Evolutionary conservation across 73 alveolate genomes (phyloP).

Genomic region (Tetrahymena borealis): DNA sequence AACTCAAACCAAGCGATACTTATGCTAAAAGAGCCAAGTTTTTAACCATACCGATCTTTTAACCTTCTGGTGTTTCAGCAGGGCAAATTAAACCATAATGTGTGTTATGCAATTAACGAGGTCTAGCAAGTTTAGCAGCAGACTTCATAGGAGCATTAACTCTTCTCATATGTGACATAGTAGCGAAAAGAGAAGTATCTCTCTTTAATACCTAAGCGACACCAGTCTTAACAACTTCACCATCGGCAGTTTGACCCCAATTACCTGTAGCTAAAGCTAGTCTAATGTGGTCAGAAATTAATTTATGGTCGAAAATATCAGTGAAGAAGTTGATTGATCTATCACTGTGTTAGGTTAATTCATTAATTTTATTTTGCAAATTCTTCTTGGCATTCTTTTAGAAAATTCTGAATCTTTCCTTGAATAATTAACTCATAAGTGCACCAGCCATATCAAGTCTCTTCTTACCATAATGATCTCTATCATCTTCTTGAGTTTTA

Average conservation of each 20-base stretch:
- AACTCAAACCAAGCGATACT: constrained; percentile 82
- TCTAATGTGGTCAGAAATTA: constrained; percentile 81
- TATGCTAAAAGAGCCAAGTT: constrained; percentile 96
- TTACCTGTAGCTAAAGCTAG: constrained; percentile 97
- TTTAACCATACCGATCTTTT: constrained; percentile 94
- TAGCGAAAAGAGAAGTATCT: constrained; percentile 90
- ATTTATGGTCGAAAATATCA: constrained; percentile 43
- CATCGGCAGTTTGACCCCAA: constrained; percentile 90
- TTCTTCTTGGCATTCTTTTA: constrained; percentile 71
- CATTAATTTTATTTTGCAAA: constrained; percentile 64
- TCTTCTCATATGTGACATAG: constrained; percentile 96
- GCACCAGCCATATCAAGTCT: constrained; percentile 99
- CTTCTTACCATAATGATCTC: constrained; percentile 99
- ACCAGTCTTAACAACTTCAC: constrained; percentile 94
- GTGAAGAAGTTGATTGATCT: constrained; percentile 2
- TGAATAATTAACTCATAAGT: constrained; percentile 82
- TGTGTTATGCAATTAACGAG: constrained; percentile 99
- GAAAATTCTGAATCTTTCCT: constrained; percentile 80
- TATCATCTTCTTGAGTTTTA: constrained; percentile 96
- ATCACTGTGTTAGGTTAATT: constrained; percentile 10
- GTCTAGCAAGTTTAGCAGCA: constrained; percentile 97
- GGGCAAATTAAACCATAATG: constrained; percentile 99
- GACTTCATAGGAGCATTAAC: constrained; percentile 88
- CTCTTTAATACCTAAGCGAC: constrained; percentile 98
- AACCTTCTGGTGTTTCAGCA: constrained; percentile 99